These are phyloP conservation scores for Inonotus obliquus DNA, from an alignment of 1,284 basidiomycete species.

Conservation along the genomic window DNA sequence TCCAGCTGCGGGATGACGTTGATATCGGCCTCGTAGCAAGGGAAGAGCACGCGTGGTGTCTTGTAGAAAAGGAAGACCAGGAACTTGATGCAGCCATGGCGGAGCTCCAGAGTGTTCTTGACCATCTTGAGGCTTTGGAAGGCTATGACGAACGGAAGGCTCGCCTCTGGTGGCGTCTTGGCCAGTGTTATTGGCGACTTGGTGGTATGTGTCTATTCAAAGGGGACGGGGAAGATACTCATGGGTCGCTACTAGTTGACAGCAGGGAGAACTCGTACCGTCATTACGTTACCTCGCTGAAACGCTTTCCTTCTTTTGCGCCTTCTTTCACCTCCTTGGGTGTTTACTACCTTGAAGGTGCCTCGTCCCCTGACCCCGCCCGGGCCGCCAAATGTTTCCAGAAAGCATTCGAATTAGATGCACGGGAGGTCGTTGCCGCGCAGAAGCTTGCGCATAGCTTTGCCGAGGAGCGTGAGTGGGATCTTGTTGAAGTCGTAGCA, in stretches of 20 bases:
- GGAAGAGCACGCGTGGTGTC: constrained; percentile 88
- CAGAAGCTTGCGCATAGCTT: constrained; percentile 82
- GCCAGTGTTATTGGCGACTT: constrained; percentile 73
- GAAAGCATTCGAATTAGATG: constrained; percentile 96
- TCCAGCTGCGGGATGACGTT: constrained; percentile 41
- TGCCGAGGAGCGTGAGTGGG: constrained; percentile 93
- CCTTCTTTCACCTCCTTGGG: constrained; percentile 94
- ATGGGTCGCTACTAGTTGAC: constrained; percentile 28
- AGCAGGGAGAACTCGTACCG: constrained; percentile 66
- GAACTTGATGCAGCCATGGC: constrained; percentile 42
- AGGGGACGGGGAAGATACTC: not conserved
- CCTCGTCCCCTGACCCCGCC: constrained; percentile 71
- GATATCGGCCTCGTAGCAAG: constrained; percentile 60
- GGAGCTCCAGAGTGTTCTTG: constrained; percentile 57
- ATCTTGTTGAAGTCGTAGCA: constrained; percentile 91
- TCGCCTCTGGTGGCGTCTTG: constrained; percentile 81
- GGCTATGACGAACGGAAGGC: constrained; percentile 59
- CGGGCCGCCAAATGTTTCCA: constrained; percentile 96
- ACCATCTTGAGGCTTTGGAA: constrained; percentile 49
- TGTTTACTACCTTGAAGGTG: constrained; percentile 77
- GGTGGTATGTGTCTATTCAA: constrained; percentile 47
- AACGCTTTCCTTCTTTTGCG: constrained; percentile 74
- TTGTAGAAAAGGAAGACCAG: constrained; percentile 51
- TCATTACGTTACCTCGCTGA: constrained; percentile 81
- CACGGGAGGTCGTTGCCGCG: constrained; percentile 85